Evolutionary conservation across 1,284 basidiomycete genomes (phyloP).

Genomic region (Ceratobasidium sp.): DNA sequence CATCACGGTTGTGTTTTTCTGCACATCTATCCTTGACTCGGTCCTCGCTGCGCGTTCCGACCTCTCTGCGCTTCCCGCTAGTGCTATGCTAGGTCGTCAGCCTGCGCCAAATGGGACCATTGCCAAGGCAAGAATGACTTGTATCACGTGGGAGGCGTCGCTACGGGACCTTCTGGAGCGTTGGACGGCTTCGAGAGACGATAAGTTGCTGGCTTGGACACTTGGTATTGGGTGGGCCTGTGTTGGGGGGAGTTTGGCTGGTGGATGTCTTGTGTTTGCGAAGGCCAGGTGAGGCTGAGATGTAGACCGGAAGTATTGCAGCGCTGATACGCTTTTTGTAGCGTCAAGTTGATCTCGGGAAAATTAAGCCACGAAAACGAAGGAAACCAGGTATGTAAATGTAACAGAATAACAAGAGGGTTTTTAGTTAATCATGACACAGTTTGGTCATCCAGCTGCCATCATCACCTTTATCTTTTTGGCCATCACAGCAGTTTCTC

Average conservation of each 20-base stretch:
- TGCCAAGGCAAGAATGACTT: slow-evolving; percentile 54
- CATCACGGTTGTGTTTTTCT: slow-evolving; percentile 73
- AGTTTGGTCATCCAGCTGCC: slow-evolving; percentile 80
- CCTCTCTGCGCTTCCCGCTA: slow-evolving; percentile 58
- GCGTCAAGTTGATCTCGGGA: slow-evolving; percentile 80
- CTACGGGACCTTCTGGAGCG: slow-evolving; percentile 72
- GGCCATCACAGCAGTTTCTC: slow-evolving; percentile 80
- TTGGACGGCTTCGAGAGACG: slow-evolving; percentile 82
- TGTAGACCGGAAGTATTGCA: slow-evolving; percentile 32
- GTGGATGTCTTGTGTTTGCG: slow-evolving; percentile 89
- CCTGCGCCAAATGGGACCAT: slow-evolving; percentile 46
- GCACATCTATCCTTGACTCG: slow-evolving; percentile 72
- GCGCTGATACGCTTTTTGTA: slow-evolving; percentile 51
- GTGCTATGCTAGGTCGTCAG: slow-evolving; percentile 51
- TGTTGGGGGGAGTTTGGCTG: slow-evolving; percentile 87
- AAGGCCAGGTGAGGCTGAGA: slow-evolving; percentile 78
- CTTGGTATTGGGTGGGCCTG: slow-evolving; percentile 93
- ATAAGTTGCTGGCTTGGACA: slow-evolving; percentile 85
- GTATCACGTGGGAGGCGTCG: slow-evolving; percentile 63
- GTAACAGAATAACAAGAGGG: neutral
- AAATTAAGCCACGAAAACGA: slow-evolving; percentile 78
- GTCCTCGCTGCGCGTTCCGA: slow-evolving; percentile 74
- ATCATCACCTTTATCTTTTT: slow-evolving; percentile 87
- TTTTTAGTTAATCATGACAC: slow-evolving; percentile 2
- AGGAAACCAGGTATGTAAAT: slow-evolving; percentile 69